A percentile compares a stretch with the other conserved stretches of the same genome.
Evolutionary conservation across 1,284 basidiomycete genomes (phyloP).

Genomic region (Leccinum solheimii): DNA sequence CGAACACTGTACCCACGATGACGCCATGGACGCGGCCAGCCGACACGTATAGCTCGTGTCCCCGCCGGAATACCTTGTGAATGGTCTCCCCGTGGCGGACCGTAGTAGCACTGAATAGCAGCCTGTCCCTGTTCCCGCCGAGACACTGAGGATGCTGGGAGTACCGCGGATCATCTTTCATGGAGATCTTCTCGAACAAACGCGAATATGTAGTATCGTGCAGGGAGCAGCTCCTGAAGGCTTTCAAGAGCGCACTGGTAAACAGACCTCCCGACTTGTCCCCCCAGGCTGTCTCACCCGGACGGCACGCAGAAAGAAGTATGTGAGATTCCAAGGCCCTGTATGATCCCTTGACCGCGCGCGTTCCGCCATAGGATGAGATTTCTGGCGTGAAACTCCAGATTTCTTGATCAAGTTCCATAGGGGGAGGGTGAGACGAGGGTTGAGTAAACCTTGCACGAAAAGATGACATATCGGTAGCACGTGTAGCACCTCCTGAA

Average conservation of each 20-base stretch:
- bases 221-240: neutral
- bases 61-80: neutral
- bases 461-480: neutral
- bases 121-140: neutral
- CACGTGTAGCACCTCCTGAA: slow-evolving; percentile 1
- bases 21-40: slow-evolving; percentile 2
- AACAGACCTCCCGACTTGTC: neutral
- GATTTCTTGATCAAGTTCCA: slow-evolving; percentile 1
- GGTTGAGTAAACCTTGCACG: neutral
- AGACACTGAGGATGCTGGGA: slow-evolving; percentile 1
- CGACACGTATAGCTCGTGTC: neutral
- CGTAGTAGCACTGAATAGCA: neutral
- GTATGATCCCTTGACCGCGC: neutral
- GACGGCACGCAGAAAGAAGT: slow-evolving; percentile 1
- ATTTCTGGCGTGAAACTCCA: neutral
- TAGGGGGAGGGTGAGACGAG: neutral
- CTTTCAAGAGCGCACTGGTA: slow-evolving; percentile 2
- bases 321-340: slow-evolving; percentile 2
- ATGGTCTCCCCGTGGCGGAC: neutral
- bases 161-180: neutral
- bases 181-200: neutral
- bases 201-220: slow-evolving; percentile 1
- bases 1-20: neutral
- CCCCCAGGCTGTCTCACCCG: neutral
- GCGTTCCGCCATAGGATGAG: neutral